Base-by-base conservation (phyloP, 345 rosid genomes). In the Angophora floribunda region DNA sequence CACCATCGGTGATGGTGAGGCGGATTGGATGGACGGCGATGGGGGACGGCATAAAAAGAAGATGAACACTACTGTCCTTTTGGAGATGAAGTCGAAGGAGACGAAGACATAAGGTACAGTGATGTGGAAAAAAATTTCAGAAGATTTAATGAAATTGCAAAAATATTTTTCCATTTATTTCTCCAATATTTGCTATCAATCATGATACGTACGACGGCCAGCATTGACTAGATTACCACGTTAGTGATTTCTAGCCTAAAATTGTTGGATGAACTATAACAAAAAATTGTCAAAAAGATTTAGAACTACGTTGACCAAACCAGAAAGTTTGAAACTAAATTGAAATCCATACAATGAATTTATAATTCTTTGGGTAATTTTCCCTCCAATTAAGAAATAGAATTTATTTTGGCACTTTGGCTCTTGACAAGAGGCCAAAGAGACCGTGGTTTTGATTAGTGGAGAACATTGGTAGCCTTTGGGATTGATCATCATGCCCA, bases 221-320 rank as follows among this genome's bases (percentile, higher is more conserved):
- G 5, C 2, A 32, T 4, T 67, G 21, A 67, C 1, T 15, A 67
- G 3, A 67, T 0, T 0, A 1, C 8, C 22, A 32, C 5, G 9
- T 67, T 0, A 16, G 0, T 6, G 6, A 67, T 67, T 67, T 65
- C 15, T 3, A 19, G 7, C 79, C 19, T 32, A 67, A 4, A 67
- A 44, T 32, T 22, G 28, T 11, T 12, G 8, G 36, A 67, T 0
- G 1, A 1, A n/a, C 13, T n/a, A n/a, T 15, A 65, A n/a, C 0
- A 0, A 65, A 65, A n/a, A 65, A 6, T 65, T 0, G 1, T 65
- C 10, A n/a, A 32, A 32, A 67, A 16, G 3, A 2, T 1, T 8
- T 17, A 16, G 0, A 32, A 70, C 1, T 70, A 70, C 21, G 0
- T 70, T 70, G 24, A 3, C 11, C 7, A 61, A 61, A 61, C 26